Evolutionary conservation across 1,284 basidiomycete species (phyloP).

Genomic region (Tilletia caries): DNA sequence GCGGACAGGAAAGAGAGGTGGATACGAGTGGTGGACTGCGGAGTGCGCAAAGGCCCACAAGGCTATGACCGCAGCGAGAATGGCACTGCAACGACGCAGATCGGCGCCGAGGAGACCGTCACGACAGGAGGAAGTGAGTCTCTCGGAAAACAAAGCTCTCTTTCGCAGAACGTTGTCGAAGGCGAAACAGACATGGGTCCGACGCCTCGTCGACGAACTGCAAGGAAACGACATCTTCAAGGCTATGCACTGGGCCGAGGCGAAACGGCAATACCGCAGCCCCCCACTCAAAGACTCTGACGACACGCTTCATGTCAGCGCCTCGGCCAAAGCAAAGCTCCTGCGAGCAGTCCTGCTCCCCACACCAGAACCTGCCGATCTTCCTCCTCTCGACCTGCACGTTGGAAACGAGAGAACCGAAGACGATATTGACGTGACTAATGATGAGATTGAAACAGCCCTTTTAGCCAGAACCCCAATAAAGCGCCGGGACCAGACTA

Average conservation of each 20-base stretch:
- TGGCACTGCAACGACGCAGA: too few relatives aligned
- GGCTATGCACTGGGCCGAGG: not conserved
- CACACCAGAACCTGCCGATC: too few relatives aligned
- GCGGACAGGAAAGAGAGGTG: not conserved
- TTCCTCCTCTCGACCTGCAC: too few relatives aligned
- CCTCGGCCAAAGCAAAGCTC: not conserved
- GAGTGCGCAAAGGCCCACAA: not conserved
- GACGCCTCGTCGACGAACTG: not conserved
- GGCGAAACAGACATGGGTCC: too few relatives aligned
- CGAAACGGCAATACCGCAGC: not conserved
- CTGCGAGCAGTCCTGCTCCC: not conserved
- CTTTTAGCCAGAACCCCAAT: not conserved
- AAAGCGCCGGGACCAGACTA: too few relatives aligned
- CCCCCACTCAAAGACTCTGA: not conserved
- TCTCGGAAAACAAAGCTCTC: too few relatives aligned
- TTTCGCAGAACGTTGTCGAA: too few relatives aligned
- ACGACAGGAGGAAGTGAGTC: too few relatives aligned
- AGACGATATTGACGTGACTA: not conserved
- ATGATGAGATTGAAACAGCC: not conserved
- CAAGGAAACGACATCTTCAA: not conserved
- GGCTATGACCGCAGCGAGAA: too few relatives aligned
- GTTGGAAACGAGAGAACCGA: not conserved
- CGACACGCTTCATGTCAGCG: not conserved
- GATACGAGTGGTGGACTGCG: not conserved
- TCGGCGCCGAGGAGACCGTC: too few relatives aligned